Percentiles rank a stretch among this genome's conserved stretches.
These are phyloP conservation scores for Boletus smithii DNA, from an alignment of 1,284 basidiomycete species.

Conservation along the genomic window DNA sequence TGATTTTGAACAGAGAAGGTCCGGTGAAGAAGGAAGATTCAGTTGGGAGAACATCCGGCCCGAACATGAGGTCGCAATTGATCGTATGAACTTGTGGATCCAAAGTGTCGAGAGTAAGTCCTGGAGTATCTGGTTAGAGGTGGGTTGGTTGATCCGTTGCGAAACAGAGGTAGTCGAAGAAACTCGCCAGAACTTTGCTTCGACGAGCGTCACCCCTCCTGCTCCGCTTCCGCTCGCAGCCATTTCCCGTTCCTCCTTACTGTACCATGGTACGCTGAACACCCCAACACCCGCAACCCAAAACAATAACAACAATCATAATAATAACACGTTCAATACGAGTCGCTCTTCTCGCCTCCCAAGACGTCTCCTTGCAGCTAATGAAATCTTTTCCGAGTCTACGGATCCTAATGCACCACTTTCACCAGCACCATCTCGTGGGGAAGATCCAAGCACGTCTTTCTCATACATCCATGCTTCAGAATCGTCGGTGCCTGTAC, in stretches of 20 bases:
- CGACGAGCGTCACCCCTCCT: constrained; percentile 42
- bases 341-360: constrained; percentile 52
- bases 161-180: constrained; percentile 70
- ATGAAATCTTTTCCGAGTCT: constrained; percentile 60
- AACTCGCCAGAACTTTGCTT: constrained; percentile 65
- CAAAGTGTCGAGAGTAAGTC: constrained; percentile 72
- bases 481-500: constrained; percentile 22
- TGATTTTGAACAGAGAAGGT: constrained; percentile 35
- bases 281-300: constrained; percentile 1
- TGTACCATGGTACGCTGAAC: constrained; percentile 26
- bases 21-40: constrained; percentile 33
- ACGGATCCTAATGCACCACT: constrained; percentile 35
- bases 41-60: constrained; percentile 35
- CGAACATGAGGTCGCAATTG: constrained; percentile 44
- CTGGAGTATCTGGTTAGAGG: not conserved
- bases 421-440: constrained; percentile 30
- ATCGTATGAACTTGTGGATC: constrained; percentile 75
- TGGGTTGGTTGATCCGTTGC: constrained; percentile 7
- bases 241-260: constrained; percentile 48
- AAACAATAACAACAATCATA: not conserved
- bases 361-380: constrained; percentile 61
- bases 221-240: constrained; percentile 58
- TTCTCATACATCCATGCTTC: constrained; percentile 18
- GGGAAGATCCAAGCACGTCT: constrained; percentile 21
- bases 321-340: constrained; percentile 18